Percentiles rank a stretch among this genome's conserved stretches.
These are phyloP conservation scores for Spiromastix sp. DNA, from an alignment of 2,329 filamentous ascomycete genomes.

Conservation along the genomic window DNA sequence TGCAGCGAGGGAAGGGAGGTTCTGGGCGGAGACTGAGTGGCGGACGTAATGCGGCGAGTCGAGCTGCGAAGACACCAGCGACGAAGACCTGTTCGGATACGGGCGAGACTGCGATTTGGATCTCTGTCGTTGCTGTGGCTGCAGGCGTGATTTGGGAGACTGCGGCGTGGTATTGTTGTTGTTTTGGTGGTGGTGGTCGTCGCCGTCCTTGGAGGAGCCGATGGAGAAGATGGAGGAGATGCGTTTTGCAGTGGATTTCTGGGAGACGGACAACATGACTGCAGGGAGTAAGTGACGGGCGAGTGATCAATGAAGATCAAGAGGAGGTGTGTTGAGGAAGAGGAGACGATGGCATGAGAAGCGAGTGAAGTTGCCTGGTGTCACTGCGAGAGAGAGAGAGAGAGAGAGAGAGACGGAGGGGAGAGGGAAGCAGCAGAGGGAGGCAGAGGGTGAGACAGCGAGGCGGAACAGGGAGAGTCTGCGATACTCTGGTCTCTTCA, in stretches of 20 bases:
- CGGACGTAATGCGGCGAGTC: constrained; percentile 4
- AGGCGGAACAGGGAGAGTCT: too few relatives aligned
- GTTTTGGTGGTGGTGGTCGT: constrained; percentile 2
- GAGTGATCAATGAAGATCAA: neutral
- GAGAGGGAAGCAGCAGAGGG: too few relatives aligned
- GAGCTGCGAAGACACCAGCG: neutral
- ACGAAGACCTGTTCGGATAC: neutral
- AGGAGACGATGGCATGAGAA: too few relatives aligned
- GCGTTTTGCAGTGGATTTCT: constrained; percentile 34
- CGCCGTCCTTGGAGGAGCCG: constrained; percentile 24
- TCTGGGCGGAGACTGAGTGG: constrained; percentile 10
- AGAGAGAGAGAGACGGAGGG: too few relatives aligned
- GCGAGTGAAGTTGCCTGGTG: too few relatives aligned
- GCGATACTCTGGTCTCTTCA: too few relatives aligned
- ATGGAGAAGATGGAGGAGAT: constrained; percentile 37
- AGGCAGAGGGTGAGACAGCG: too few relatives aligned
- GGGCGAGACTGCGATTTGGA: too few relatives aligned
- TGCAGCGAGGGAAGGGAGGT: too few relatives aligned
- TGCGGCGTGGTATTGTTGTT: neutral
- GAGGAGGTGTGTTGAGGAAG: constrained; percentile 5
- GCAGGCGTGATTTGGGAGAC: constrained; percentile 2
- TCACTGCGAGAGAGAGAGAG: too few relatives aligned
- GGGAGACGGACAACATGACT: constrained; percentile 25
- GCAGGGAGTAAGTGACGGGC: neutral
- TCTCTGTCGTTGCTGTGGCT: too few relatives aligned